Evolutionary conservation across 257 asterid genomes (phyloP).

Genomic region (Lycium barbarum): DNA sequence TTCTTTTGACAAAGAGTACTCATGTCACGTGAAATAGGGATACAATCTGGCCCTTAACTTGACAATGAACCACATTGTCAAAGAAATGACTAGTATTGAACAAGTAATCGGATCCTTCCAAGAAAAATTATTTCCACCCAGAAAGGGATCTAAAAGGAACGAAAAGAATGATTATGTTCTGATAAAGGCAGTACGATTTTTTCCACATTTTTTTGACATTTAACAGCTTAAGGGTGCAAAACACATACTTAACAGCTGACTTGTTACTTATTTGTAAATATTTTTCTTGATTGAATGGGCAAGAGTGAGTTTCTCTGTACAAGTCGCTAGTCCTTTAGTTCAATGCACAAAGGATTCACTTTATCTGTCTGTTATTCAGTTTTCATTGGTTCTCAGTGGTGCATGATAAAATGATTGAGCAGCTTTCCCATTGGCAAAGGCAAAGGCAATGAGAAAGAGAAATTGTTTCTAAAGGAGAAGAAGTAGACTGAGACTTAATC

Average conservation of each 20-base stretch:
- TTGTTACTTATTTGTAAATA: background rate
- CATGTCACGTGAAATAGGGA: too few relatives aligned
- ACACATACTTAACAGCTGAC: background rate
- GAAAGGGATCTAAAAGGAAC: background rate
- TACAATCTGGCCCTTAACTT: background rate
- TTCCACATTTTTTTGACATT: background rate
- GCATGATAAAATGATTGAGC: slow-evolving; percentile 20
- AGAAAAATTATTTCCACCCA: background rate
- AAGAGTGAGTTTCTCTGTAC: background rate
- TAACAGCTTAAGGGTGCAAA: background rate
- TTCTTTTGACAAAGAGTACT: background rate
- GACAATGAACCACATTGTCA: background rate
- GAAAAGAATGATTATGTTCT: background rate
- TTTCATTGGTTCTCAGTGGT: background rate
- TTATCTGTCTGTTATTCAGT: background rate
- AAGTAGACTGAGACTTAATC: background rate
- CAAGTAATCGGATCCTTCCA: background rate
- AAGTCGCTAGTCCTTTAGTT: background rate
- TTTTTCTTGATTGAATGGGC: background rate
- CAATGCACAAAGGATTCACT: background rate
- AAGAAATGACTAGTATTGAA: background rate
- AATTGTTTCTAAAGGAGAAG: background rate
- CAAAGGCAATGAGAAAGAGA: background rate
- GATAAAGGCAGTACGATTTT: background rate
- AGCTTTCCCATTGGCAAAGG: background rate